Base-by-base conservation (phyloP, 371 early-diverging fungal genomes). In the Lichtheimia hyalospora region DNA sequence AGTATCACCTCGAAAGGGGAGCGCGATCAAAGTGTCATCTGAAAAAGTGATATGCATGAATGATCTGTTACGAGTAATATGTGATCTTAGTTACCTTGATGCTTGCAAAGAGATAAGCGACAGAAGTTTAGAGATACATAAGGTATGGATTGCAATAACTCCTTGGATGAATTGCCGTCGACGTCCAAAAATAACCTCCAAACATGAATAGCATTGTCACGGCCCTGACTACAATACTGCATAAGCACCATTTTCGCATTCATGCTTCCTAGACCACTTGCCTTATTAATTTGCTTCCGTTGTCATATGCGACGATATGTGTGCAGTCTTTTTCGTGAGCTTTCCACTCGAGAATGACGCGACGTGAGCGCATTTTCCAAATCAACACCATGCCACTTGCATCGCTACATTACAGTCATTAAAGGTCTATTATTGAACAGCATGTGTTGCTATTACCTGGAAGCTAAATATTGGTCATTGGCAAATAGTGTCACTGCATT, bases 161-260 rank as follows among this genome's bases (percentile, higher is more conserved):
- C 21, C 21, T 55, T 23, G 16, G 43, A 57, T 23, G 70, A 62
- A 23, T 52, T 18, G 10, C 44, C 25, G n/a, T 41, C 46, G 60
- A 57, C 53, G 23, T 60, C 54, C 15, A 61, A 41, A 5, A 39
- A 44, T 5, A 77, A 52, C 58, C 75, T 54, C 83, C 83, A 82
- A 14, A 78, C 57, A 60, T 80, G 66, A 21, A 82, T 71, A 42
- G 42, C 56, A 59, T 78, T 72, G 63, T 82, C 83, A 68, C 83
- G 62, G 5, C 83, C 80, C 42, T 82, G 80, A 56, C 83, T 82
- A 59, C 41, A 18, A 0, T 10, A 34, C 34, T 34, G 34, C 34
- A 34, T 34, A 34, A 34, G 34, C 10, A 34, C 34, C 5, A 34
- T 34, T 6, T 8, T 34, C 10, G 8, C 34, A 2, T 8, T 34